Evolutionary conservation across 2,329 filamentous ascomycete genomes (phyloP), one percentile per base, ranked within the genome.

Genomic region (Podosphaera xanthii): DNA sequence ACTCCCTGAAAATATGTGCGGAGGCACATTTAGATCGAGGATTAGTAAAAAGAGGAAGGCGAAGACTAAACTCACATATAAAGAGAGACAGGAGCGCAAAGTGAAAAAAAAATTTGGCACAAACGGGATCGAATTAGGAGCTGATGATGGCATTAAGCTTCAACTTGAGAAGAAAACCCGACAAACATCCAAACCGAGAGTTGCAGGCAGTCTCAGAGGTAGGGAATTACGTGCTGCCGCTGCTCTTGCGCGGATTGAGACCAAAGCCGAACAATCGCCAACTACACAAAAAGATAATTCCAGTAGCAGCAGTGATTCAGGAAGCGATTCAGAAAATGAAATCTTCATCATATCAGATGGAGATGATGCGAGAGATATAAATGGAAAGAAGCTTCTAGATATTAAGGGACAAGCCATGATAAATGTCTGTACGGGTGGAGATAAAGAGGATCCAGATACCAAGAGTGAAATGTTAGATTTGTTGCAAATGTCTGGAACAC

Each of bases 1-100:
- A 14, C 71, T 87, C 53, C 80, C 84, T 0, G 79, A 87, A 66
- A 82, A 88, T 68, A 72, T 92, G 0, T 94, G 88, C 65, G 88
- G 88, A 62, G 88, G 88, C 1, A 89, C 86, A 2, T 94, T 84
- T 68, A 75, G 79, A 55, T 81, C 81, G 0, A 71, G 73, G 35
- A 71, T 74, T 48, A 70, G 76, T 46, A 74, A 76, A 62, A 74
- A 79, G 60, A 74, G 76, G 65, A 72, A 74, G 60, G 71, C 71
- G 31, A 83, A 80, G 67, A 64, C 65, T 6, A 68, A 67, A 62
- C 66, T 69, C 36, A 67, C 67, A 1, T 68, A 66, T 49, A 69
- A 68, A 50, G 68, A 70, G 57, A 73, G 77, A 59, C 77, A 77
- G 65, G 72, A 71, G 60, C 71, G 75, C 58, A 71, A 76, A 46